Base-by-base conservation (phyloP, 1,284 basidiomycete species). In the Cutaneotrichosporon spelunceum region DNA sequence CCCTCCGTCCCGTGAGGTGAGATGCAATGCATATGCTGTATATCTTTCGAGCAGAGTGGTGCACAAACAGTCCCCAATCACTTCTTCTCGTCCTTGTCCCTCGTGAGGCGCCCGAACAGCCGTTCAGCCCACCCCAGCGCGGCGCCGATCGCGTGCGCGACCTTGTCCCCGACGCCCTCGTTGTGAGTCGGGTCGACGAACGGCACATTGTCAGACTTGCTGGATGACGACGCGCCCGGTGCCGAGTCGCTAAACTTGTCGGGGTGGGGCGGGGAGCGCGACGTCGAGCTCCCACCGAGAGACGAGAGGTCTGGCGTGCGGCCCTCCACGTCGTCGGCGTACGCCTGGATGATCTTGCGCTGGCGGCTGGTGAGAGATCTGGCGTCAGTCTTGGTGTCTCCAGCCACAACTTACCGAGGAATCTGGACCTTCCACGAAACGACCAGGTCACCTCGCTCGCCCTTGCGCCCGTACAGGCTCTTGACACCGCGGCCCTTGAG, bases 281-380 rank as follows among this genome's bases (percentile, higher is more conserved):
- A 8, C 48, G 14, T n/a, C 19, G 48, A 14, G 27, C 14, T 27
- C 26, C 63, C 72, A 44, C 30, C 42, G 10, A 47, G 21, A 52
- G 77, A 78, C 39, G 67, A 61, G 47, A 79, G 71, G 36, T 76
- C 68, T 39, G 78, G 69, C 4, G 63, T 76, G 66, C 83, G 84
- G 61, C 90, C 91, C 79, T 94, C 92, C 21, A 91, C 84, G 69
- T 95, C 92, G 75, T 95, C 91, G n/a, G 91, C 93, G 72, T 91
- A 97, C 68, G 86, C 85, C 78, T 96, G 88, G 56, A 97, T 76
- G 65, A 97, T 87, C 76, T 91, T 87, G 63, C 89, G 87, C 82
- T 97, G 93, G 49, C 87, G 86, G 68, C 84, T 80, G 3, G 91
- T 88, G 61, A 97, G 82, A 27, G 89, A 85, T 79, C 93, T 94